Evolutionary conservation across 2,329 filamentous ascomycete genomes (phyloP), one percentile per base, ranked within the genome.

Genomic region (Triangularia setosa): DNA sequence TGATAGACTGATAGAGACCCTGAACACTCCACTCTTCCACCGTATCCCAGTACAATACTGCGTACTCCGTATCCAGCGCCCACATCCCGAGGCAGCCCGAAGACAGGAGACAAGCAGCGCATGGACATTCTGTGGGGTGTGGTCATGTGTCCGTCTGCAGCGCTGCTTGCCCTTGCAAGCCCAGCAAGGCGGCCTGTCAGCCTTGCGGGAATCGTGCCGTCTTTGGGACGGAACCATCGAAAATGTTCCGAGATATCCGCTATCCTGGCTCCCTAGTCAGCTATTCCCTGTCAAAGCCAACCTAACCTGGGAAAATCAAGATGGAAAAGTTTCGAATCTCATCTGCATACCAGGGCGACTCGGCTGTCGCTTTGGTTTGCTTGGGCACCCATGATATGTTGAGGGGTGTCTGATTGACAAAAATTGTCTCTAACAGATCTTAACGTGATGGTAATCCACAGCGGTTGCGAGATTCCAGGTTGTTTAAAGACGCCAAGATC

Each of bases 221-320:
- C 16, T 27, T n/a, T 25, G 25, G 23, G 52, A 12, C 23, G 52
- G 33, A 44, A 53, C 27, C 40, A 53, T 60, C 35, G 24, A 53
- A 48, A 21, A 53, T 60, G 58, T 44, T 60, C 58, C 58, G 58
- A 60, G 58, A 60, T 60, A 60, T 60, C 58, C 58, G 58, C 28
- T 52, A 60, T 60, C 58, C 58, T 44, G 40, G 58, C 40, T 30
- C 40, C 27, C 48, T 60, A 55, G 52, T 9, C 12, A 3, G 16
- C 16, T 28, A 16, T 27, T 12, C 52, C 40, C 21, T 55, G 52
- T 55, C 52, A 27, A 25, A 4, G 3, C 18, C n/a, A 18, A 4
- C 14, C 24, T 4, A 55, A 27, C 11, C 23, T 55, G 52, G 18
- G 21, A 16, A 27, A 28, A 25, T 55, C 52, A 55, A 27, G 52